Evolutionary conservation across 2,329 filamentous ascomycete genomes (phyloP).

Genomic region (Pseudocercospora pini-densiflorae): DNA sequence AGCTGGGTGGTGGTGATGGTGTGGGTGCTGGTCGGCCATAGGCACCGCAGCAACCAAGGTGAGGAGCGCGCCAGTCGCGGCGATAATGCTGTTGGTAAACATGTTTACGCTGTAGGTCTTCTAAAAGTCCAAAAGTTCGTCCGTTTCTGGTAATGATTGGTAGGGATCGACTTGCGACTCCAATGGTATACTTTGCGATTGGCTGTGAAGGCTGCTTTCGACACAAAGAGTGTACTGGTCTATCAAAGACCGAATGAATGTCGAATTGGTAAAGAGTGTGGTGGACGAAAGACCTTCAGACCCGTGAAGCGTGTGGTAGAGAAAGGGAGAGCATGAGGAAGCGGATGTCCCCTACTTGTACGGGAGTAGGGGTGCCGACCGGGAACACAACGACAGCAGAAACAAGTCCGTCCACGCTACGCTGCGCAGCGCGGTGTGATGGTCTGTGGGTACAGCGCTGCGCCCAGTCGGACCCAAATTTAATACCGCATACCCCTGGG

Average conservation of each 20-base stretch:
- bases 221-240: conserved; percentile 31
- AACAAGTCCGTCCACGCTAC: conserved; percentile 5
- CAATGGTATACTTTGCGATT: conserved; percentile 9
- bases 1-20: conserved; percentile 26
- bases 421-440: conserved; percentile 10
- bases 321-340: conserved; percentile 17
- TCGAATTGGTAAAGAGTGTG: conserved; percentile 31
- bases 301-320: conserved; percentile 31
- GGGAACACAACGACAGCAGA: conserved; percentile 2
- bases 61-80: conserved; percentile 37
- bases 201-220: conserved; percentile 16
- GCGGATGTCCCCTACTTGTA: conserved; percentile 27
- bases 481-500: too few species aligned
- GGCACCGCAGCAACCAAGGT: conserved; percentile 38
- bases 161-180: conserved; percentile 29
- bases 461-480: conserved; percentile 16
- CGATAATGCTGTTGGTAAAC: conserved; percentile 39
- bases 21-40: conserved; percentile 26
- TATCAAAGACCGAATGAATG: conserved; percentile 35
- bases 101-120: conserved; percentile 28
- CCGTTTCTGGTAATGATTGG: conserved; percentile 23
- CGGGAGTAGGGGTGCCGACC: conserved; percentile 11
- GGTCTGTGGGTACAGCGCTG: conserved; percentile 14
- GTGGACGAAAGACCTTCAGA: conserved; percentile 32
- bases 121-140: conserved; percentile 15